Base-by-base conservation (phyloP, 176 grass and related monocot species). In the Bromus sterilis region DNA sequence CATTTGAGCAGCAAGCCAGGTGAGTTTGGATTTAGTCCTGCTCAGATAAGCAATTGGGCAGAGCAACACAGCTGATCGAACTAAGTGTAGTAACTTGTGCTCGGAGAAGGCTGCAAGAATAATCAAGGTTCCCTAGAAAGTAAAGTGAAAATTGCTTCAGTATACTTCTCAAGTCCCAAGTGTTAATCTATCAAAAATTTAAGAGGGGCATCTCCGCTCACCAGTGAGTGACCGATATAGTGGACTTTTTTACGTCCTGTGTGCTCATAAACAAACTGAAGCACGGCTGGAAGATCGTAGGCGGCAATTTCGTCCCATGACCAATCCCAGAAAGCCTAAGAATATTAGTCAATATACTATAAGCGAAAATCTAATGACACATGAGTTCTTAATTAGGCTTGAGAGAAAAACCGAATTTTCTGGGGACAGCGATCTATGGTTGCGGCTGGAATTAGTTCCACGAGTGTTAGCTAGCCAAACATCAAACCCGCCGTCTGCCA, bases 391-490 rank as follows among this genome's bases (percentile, higher is more conserved):
- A 12, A 78, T 72, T 15, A 85, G 84, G 78, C 26, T 7, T 62
- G 64, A 71, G 59, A 74, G 68, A 34, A 34, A 7, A 80, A 89
- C 90, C 44, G 86, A 60, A n/a, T 92, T 72, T 43, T 78, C 49
- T 28, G 83, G 62, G 15, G 80, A 42, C 28, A 92, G 83, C 12
- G 70, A 77, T 61, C 63, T 83, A 78, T 92, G 90, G 4, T 66
- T 71, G 23, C 80, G 80, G 66, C 90, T 92, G 70, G 84, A 86
- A 21, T 77, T 86, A 49, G 90, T 92, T 86, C 86, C 90, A 46
- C 90, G 86, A 41, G 37, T 49, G n/a, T 92, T 92, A 56, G 90
- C 86, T 33, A 92, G 77, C 90, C 90, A 92, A 59, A 92, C 90
- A 80, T 92, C 90, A 68, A 77, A 92, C 36, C 90, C 90, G 39